These are phyloP conservation scores for Gynandropsis gynandra DNA, from an alignment of 345 rosid species.

Conservation along the genomic window DNA sequence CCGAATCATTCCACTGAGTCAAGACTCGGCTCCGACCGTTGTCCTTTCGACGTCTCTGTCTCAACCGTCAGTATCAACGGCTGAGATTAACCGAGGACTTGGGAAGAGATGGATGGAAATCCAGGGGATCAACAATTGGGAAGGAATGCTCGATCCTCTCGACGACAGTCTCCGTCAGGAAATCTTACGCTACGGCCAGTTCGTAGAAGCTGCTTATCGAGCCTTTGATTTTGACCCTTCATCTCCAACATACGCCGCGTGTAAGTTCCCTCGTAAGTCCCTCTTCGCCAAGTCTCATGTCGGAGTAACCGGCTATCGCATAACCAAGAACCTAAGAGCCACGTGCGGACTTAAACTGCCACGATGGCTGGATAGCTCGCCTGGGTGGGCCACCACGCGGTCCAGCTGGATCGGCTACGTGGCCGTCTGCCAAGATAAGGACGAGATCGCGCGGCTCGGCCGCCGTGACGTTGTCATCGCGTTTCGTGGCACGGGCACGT, in stretches of 20 bases:
- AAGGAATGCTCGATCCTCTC: constrained; percentile 63
- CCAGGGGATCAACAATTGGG: constrained; percentile 50
- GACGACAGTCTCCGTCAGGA: constrained; percentile 70
- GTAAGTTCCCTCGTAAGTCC: constrained; percentile 45
- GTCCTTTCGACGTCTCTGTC: no score
- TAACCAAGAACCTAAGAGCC: constrained; percentile 61
- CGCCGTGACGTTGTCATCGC: constrained; percentile 84
- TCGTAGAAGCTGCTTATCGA: constrained; percentile 73
- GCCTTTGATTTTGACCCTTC: constrained; percentile 71
- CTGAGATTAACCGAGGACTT: neutral
- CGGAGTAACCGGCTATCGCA: constrained; percentile 50
- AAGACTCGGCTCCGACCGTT: no score
- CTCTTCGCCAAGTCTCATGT: constrained; percentile 52
- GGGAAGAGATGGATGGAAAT: constrained; percentile 35
- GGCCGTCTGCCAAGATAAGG: constrained; percentile 73
- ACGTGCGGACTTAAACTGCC: constrained; percentile 73
- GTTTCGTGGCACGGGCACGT: constrained; percentile 77
- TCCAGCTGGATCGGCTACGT: constrained; percentile 98
- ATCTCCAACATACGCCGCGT: constrained; percentile 53
- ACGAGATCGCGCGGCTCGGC: constrained; percentile 73
- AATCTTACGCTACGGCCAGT: constrained; percentile 75
- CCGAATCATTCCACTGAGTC: no score
- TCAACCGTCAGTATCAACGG: no score
- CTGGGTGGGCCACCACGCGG: constrained; percentile 50
- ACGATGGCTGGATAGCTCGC: constrained; percentile 57